Conservation (phyloP, 1,139 yeast species). For the Saccharomyces hybrid region DNA sequence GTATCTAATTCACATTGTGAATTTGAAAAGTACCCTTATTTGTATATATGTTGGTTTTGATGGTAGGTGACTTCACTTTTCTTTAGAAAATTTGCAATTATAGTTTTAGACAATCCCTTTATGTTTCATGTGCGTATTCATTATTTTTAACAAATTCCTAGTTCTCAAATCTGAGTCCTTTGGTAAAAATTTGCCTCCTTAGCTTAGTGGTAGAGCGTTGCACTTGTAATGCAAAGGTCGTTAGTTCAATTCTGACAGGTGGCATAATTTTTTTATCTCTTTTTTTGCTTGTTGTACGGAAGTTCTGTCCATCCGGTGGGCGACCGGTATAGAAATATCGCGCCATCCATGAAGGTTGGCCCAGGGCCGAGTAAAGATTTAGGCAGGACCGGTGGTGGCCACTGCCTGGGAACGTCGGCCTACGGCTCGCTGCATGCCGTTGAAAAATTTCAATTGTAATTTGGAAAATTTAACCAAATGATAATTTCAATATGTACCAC, state of each 20-base stretch:
- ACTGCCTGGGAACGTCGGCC: background rate
- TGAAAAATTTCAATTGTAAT: slow-evolving; percentile 2
- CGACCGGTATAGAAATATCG: background rate
- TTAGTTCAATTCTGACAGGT: slow-evolving; percentile 92
- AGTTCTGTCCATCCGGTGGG: background rate
- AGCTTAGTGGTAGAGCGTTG: slow-evolving; percentile 96
- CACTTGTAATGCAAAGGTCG: slow-evolving; percentile 96
- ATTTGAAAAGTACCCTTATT: no score
- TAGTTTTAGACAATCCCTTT: no score
- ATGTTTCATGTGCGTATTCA: no score
- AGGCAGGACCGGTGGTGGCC: background rate
- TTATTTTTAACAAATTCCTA: no score
- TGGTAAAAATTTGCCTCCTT: slow-evolving; percentile 32
- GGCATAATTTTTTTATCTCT: slow-evolving; percentile 27
- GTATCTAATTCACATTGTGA: no score
- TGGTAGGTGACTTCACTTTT: no score
- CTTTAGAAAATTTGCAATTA: no score
- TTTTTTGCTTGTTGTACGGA: background rate
- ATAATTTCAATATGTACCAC: background rate
- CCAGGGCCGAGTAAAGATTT: background rate
- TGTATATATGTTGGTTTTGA: no score
- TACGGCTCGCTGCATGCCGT: background rate
- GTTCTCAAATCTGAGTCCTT: no score
- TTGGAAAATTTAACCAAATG: background rate
- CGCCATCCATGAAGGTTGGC: background rate